These are phyloP conservation scores for Thalassiosira hispida DNA, from an alignment of 352 stramenopile genomes.

Conservation along the genomic window DNA sequence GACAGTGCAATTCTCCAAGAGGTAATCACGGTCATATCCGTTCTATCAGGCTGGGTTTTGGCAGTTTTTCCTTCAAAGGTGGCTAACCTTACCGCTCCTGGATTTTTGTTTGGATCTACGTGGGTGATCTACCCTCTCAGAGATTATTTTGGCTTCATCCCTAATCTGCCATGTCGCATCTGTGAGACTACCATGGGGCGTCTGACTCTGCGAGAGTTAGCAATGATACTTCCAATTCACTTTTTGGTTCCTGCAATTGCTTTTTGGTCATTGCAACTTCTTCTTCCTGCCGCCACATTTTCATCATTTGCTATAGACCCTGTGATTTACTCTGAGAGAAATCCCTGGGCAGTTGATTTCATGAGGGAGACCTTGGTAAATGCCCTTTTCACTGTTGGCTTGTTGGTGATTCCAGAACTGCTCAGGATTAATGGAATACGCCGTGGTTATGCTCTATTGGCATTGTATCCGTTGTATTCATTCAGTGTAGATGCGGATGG, in stretches of 20 bases:
- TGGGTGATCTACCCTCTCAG: conserved; percentile 7
- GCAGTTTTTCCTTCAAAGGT: conserved; percentile 35
- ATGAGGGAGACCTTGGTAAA: conserved; percentile 50
- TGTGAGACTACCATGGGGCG: conserved; percentile 57
- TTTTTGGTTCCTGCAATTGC: conserved; percentile 28
- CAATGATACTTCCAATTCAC: conserved; percentile 52
- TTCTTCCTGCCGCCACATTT: conserved; percentile 6
- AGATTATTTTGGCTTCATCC: conserved; percentile 41
- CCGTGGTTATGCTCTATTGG: conserved; percentile 37
- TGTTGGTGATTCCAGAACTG: conserved; percentile 62
- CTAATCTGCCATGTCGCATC: conserved; percentile 51
- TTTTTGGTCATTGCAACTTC: conserved; percentile 8
- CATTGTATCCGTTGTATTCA: conserved; percentile 65
- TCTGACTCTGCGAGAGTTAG: conserved; percentile 38
- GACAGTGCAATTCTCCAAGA: conserved; percentile 8
- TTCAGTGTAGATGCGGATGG: conserved; percentile 52
- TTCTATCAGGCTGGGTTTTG: conserved; percentile 28
- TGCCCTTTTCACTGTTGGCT: conserved; percentile 41
- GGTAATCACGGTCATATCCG: background rate
- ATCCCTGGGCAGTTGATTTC: conserved; percentile 43
- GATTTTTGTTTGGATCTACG: conserved; percentile 46
- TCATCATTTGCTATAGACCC: conserved; percentile 22
- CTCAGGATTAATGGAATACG: conserved; percentile 59
- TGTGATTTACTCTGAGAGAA: conserved; percentile 36
- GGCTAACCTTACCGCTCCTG: conserved; percentile 17